Evolutionary conservation across 768 basidiomycete genomes (phyloP).

Genomic region (Serendipita vermifera): DNA sequence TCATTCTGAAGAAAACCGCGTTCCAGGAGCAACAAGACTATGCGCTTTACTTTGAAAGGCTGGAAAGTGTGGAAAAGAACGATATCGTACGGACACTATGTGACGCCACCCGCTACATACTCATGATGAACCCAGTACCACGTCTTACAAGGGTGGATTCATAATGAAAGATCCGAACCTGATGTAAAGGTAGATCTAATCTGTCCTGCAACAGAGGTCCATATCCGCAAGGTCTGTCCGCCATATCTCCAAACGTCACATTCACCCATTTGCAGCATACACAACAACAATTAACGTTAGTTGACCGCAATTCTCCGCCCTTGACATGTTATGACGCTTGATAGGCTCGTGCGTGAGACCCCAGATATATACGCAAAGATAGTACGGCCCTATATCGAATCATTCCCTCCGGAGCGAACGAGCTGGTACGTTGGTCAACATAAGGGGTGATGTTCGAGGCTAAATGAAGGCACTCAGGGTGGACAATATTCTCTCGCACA

Average conservation of each 20-base stretch:
- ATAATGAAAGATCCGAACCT: conserved; percentile 26
- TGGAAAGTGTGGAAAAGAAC: conserved; percentile 42
- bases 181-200: conserved; percentile 80
- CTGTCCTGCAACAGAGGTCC: conserved; percentile 78
- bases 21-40: conserved; percentile 34
- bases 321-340: conserved; percentile 20
- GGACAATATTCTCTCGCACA: conserved; percentile 63
- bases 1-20: conserved; percentile 68
- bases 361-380: conserved; percentile 57
- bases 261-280: background rate
- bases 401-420: conserved; percentile 62
- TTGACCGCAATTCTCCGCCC: background rate
- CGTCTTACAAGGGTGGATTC: conserved; percentile 67
- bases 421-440: conserved; percentile 45
- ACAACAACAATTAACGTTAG: background rate
- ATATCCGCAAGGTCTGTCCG: conserved; percentile 60
- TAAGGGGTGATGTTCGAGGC: background rate
- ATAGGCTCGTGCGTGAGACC: conserved; percentile 69
- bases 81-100: conserved; percentile 45
- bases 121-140: conserved; percentile 45
- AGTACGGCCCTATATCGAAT: conserved; percentile 65
- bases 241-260: background rate
- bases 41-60: conserved; percentile 26
- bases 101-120: conserved; percentile 12
- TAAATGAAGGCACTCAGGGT: conserved; percentile 45